These are phyloP conservation scores for Ceratopteris richardii DNA, from an alignment of 75 land plant species.

Conservation along the genomic window DNA sequence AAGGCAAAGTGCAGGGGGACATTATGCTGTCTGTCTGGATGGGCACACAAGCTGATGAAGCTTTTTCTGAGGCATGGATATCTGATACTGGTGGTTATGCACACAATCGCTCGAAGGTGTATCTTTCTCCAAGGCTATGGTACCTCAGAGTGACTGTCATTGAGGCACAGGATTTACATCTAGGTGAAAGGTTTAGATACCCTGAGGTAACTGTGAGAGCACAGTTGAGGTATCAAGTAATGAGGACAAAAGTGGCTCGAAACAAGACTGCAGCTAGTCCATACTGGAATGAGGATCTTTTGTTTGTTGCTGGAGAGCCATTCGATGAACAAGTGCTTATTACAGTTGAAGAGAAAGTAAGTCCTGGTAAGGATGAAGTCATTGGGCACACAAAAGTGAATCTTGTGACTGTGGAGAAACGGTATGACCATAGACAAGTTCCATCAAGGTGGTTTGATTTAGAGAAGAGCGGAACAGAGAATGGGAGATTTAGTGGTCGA, in stretches of 20 bases:
- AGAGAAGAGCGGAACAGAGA: constrained; percentile 47
- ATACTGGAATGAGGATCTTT: constrained; percentile 33
- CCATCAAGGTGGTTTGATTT: constrained; percentile 56
- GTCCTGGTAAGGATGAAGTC: constrained; percentile 17
- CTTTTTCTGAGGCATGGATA: constrained; percentile 54
- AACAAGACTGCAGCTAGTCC: constrained; percentile 18
- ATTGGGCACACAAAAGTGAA: neutral
- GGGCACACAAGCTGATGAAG: constrained; percentile 75
- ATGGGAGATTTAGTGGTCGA: constrained; percentile 50
- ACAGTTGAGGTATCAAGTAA: constrained; percentile 28
- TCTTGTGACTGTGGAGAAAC: neutral
- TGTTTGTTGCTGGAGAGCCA: constrained; percentile 11
- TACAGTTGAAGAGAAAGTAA: constrained; percentile 8
- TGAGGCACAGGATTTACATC: constrained; percentile 59
- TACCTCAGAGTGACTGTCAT: constrained; percentile 47
- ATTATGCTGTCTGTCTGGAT: constrained; percentile 75
- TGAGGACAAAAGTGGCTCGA: neutral
- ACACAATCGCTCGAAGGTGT: constrained; percentile 50
- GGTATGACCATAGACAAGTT: constrained; percentile 19
- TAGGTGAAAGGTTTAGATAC: constrained; percentile 9
- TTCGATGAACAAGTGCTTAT: constrained; percentile 6
- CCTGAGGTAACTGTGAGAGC: neutral
- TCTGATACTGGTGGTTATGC: constrained; percentile 40
- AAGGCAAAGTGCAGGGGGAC: constrained; percentile 28
- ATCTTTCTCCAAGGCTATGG: constrained; percentile 50